Base-by-base conservation (phyloP, 257 asterid species). In the Eucommia ulmoides region DNA sequence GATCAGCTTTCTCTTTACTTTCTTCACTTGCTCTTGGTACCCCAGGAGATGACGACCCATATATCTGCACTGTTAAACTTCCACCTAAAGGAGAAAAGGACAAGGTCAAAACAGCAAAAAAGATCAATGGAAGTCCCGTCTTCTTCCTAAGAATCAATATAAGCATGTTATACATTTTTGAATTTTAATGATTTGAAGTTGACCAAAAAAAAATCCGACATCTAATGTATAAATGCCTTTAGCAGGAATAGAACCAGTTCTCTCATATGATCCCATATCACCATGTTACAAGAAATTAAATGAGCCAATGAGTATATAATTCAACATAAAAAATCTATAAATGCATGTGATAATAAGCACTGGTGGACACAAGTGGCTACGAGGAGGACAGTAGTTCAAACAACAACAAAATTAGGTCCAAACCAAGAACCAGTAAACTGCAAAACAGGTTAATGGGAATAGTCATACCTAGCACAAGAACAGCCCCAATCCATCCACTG, bases 401-500 rank as follows among this genome's bases (percentile, higher is more conserved):
- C 12, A 29, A 29, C 12, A 29, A n/a, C 38, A 29, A 29, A 29
- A 5, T 29, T 29, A 7, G 12, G 7, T 29, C 12, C 38, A 29
- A 29, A 15, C 1, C 1, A 16, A 2, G 1, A 41, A 9, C 19
- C 1, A 2, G 2, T 41, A 17, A 41, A 49, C n/a, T n/a, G n/a
- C n/a, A n/a, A n/a, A n/a, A n/a, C n/a, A n/a, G n/a, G n/a, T n/a
- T n/a, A n/a, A n/a, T n/a, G n/a, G n/a, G n/a, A n/a, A n/a, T n/a
- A n/a, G 26, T 4, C 8, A 41, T 58, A 80, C 94, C 88, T 8
- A 83, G 56, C 22, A 80, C 66, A 12, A 80, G 71, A 45, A 80
- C 79, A 49, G 92, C 88, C 15, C 92, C 92, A 3, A 80, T 71
- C 92, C 92, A 80, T 41, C 88, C 94, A 19, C 67, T 70, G 22